phyloP scores from a whole-genome alignment of 2,329 filamentous ascomycete genomes.

The Scedosporium boydii region DNA sequence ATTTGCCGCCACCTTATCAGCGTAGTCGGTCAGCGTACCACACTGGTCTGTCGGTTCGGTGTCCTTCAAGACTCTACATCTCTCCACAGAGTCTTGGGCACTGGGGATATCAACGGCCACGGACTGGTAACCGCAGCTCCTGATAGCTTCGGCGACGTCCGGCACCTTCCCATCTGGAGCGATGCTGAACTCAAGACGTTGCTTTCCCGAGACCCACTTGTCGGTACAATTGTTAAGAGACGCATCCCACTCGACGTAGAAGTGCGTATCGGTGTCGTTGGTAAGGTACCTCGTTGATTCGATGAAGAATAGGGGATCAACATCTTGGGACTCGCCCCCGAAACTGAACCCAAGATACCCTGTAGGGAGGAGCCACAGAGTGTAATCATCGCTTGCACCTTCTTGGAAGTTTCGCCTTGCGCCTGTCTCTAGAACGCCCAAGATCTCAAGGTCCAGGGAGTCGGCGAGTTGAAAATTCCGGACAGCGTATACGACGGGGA shows the following conservation, averaged over 20 bases:
- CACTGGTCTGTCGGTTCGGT: too few species aligned
- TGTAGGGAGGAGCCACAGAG: neutral
- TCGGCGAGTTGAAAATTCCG: neutral
- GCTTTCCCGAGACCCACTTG: neutral
- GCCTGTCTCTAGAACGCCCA: neutral
- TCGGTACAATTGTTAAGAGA: neutral
- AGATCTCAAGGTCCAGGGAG: neutral
- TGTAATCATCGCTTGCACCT: neutral
- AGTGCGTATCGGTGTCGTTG: neutral
- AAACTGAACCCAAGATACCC: neutral
- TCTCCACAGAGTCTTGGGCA: neutral
- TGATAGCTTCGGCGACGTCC: neutral
- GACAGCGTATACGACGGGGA: neutral
- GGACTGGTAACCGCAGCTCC: neutral
- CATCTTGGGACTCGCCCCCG: neutral
- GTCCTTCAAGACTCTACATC: too few species aligned
- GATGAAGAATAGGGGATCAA: neutral
- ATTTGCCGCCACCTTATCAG: too few species aligned
- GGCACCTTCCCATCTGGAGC: neutral
- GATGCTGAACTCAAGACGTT: neutral
- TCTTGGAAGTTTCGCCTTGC: too few species aligned
- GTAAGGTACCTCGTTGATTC: neutral
- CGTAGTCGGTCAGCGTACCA: too few species aligned
- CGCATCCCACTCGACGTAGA: neutral
- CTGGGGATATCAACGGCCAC: neutral